Evolutionary conservation across 73 alveolate species (phyloP).

Genomic region (Paramecium caudatum): DNA sequence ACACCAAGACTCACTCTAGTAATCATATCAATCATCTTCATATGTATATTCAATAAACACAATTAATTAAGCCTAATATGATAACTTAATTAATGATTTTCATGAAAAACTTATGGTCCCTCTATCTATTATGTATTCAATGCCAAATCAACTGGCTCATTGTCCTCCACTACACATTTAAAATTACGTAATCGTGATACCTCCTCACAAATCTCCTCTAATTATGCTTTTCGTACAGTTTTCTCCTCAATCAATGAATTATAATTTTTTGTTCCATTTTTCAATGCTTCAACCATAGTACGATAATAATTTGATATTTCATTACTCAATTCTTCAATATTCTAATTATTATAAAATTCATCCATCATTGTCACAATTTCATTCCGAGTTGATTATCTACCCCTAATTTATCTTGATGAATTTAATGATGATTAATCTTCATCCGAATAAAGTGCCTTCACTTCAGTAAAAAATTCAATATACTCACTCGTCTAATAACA

Average conservation of each 20-base stretch:
- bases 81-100: conserved; percentile 4
- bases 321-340: background rate
- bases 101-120: conserved; percentile 19
- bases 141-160: too few species aligned
- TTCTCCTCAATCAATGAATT: conserved; percentile 31
- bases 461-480: conserved; percentile 52
- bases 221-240: background rate
- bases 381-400: conserved; percentile 50
- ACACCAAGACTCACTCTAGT: conserved; percentile 11
- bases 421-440: background rate
- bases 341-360: conserved; percentile 44
- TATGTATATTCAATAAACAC: conserved; percentile 33
- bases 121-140: background rate
- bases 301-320: background rate
- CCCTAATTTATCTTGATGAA: background rate
- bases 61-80: background rate
- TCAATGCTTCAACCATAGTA: background rate
- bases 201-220: conserved; percentile 46
- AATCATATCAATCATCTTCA: conserved; percentile 40
- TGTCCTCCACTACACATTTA: background rate
- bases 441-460: background rate
- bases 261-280: background rate
- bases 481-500: conserved; percentile 29
- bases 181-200: background rate
- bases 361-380: conserved; percentile 53